These are phyloP conservation scores for Lolium rigidum DNA, from an alignment of 176 grass and related monocot genomes.

Conservation along the genomic window DNA sequence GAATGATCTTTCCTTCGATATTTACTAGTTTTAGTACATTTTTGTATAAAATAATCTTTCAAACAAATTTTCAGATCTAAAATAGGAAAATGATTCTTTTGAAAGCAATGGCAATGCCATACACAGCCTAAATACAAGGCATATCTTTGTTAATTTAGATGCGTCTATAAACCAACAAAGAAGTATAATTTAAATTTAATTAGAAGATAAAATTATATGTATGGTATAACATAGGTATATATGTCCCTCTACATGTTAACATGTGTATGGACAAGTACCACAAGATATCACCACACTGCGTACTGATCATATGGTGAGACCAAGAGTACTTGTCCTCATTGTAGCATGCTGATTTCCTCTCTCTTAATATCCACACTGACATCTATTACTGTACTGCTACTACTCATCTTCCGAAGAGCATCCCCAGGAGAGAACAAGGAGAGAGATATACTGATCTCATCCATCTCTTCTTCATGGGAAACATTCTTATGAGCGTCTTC, in stretches of 20 bases:
- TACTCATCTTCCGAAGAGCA: neutral
- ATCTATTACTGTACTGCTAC: neutral
- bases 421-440: conserved; percentile 38
- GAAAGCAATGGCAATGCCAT: too few species aligned
- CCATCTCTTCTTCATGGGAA: conserved; percentile 36
- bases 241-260: conserved; percentile 17
- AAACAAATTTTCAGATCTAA: too few species aligned
- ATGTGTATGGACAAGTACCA: conserved; percentile 48
- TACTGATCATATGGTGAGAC: conserved; percentile 58
- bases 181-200: neutral
- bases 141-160: too few species aligned
- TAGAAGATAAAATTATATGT: neutral
- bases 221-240: neutral
- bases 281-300: conserved; percentile 56
- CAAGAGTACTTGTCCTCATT: conserved; percentile 61
- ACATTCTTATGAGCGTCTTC: neutral
- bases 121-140: too few species aligned
- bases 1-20: too few species aligned
- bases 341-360: conserved; percentile 21
- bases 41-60: too few species aligned
- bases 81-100: too few species aligned
- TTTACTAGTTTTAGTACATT: too few species aligned
- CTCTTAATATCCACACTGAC: conserved; percentile 19
- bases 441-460: conserved; percentile 32
- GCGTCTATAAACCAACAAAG: conserved; percentile 18